Percentiles rank a stretch among this genome's conserved stretches.
These are phyloP conservation scores for Dovyalis caffra DNA, from an alignment of 345 rosid species.

Conservation along the genomic window DNA sequence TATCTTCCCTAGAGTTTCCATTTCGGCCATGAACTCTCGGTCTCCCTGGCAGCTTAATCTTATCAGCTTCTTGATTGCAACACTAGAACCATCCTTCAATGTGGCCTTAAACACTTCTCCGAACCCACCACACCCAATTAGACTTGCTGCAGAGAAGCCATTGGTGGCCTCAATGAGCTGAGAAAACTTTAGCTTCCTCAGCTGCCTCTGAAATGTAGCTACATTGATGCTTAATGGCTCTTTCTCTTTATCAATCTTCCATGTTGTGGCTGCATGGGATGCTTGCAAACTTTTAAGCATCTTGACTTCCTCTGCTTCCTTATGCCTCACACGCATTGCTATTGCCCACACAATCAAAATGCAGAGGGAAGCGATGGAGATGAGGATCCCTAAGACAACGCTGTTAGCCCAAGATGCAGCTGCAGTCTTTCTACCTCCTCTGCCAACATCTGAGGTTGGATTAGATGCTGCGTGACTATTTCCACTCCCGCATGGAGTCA, in stretches of 20 bases:
- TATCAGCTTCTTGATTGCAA: conserved; percentile 92
- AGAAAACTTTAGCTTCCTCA: conserved; percentile 86
- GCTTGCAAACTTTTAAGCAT: conserved; percentile 88
- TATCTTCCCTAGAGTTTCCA: conserved; percentile 96
- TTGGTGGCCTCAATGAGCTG: conserved; percentile 90
- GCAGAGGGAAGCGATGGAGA: conserved; percentile 74
- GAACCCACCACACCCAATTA: conserved; percentile 85
- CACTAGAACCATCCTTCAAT: conserved; percentile 84
- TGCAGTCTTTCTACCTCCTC: conserved; percentile 29
- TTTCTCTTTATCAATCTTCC: conserved; percentile 97
- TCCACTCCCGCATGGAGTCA: conserved; percentile 48
- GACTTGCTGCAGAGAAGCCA: conserved; percentile 83
- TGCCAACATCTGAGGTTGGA: conserved; percentile 25
- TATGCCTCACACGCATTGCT: conserved; percentile 74
- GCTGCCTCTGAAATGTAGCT: conserved; percentile 83
- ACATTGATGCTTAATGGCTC: conserved; percentile 95
- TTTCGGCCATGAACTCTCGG: conserved; percentile 95
- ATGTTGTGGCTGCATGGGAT: conserved; percentile 77
- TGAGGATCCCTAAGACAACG: conserved; percentile 78
- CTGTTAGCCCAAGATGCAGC: conserved; percentile 77
- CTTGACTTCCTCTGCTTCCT: conserved; percentile 75
- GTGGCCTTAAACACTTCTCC: conserved; percentile 97
- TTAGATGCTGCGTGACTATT: conserved; percentile 42
- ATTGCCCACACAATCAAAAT: conserved; percentile 83
- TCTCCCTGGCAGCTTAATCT: conserved; percentile 93